phyloP scores from a whole-genome alignment of 345 rosid genomes.

The Gossypium stocksii region DNA sequence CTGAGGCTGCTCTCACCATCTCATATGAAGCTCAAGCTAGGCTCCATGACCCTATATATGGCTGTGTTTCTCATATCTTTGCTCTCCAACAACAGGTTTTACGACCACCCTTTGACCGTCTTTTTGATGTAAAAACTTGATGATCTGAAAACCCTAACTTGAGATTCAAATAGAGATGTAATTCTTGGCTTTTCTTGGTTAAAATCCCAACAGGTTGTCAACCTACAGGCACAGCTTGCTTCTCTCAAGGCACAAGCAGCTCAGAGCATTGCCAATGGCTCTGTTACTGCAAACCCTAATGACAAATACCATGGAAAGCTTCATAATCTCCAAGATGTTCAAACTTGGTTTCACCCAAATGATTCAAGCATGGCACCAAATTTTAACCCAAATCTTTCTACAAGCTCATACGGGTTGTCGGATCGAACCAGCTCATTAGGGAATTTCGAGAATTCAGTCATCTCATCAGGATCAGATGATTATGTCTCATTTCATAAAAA shows the following conservation, averaged over 20 bases:
- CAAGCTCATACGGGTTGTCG: constrained; percentile 28
- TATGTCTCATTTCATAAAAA: constrained; percentile 30
- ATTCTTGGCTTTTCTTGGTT: neutral
- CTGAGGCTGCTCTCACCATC: constrained; percentile 89
- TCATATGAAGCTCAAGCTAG: constrained; percentile 97
- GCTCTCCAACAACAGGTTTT: constrained; percentile 91
- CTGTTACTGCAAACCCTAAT: constrained; percentile 56
- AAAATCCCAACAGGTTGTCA: constrained; percentile 58
- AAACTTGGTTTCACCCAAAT: constrained; percentile 41
- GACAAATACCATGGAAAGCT: constrained; percentile 37
- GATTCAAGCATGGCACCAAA: constrained; percentile 25
- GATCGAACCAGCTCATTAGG: constrained; percentile 31
- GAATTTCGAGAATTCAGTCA: constrained; percentile 38
- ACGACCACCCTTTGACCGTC: neutral
- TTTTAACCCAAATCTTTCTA: constrained; percentile 10
- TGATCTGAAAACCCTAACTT: constrained; percentile 26
- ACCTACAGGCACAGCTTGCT: constrained; percentile 80
- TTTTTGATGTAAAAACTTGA: neutral
- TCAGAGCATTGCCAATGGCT: constrained; percentile 28
- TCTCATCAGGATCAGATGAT: constrained; percentile 32
- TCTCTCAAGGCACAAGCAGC: constrained; percentile 77
- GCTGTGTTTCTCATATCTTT: constrained; percentile 91
- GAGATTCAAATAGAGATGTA: neutral
- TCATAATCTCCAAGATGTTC: constrained; percentile 43
- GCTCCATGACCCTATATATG: constrained; percentile 93